Conservation (phyloP, 331 rosid species). For the Erythrophleum ivorense region DNA sequence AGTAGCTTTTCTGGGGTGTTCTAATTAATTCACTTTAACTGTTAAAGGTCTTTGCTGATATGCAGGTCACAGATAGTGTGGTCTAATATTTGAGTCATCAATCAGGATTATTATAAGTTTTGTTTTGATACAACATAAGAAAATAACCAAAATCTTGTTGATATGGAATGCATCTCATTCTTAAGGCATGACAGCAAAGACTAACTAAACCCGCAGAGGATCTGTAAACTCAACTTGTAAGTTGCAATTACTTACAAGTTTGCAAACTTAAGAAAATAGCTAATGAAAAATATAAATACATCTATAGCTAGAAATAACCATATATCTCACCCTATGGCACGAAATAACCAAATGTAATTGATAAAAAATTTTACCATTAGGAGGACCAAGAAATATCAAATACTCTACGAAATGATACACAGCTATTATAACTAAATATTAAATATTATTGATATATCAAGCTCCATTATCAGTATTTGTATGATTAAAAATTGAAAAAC, state of each 20-base stretch:
- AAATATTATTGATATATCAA: too few species aligned
- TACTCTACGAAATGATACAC: not conserved
- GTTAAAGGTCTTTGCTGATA: not conserved
- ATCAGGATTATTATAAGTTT: not conserved
- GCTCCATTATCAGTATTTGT: too few species aligned
- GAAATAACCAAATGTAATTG: not conserved
- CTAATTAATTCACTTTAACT: not conserved
- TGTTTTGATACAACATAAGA: not conserved
- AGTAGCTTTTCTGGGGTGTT: not conserved
- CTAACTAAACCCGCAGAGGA: not conserved
- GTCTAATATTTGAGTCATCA: not conserved
- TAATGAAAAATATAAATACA: not conserved
- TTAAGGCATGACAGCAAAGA: not conserved
- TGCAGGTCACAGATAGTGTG: not conserved
- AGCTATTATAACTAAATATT: too few species aligned
- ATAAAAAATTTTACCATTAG: not conserved
- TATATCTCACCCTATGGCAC: not conserved
- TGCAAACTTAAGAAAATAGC: not conserved
- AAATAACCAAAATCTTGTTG: slow-evolving; percentile 1
- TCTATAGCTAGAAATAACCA: not conserved
- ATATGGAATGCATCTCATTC: not conserved
- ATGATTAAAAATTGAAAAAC: too few species aligned
- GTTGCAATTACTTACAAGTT: not conserved
- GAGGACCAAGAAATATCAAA: not conserved
- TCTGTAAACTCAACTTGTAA: not conserved